Evolutionary conservation across 208 protist genomes (phyloP), one percentile per base, ranked within the genome.

Genomic region (Trichomonas vaginalis): DNA sequence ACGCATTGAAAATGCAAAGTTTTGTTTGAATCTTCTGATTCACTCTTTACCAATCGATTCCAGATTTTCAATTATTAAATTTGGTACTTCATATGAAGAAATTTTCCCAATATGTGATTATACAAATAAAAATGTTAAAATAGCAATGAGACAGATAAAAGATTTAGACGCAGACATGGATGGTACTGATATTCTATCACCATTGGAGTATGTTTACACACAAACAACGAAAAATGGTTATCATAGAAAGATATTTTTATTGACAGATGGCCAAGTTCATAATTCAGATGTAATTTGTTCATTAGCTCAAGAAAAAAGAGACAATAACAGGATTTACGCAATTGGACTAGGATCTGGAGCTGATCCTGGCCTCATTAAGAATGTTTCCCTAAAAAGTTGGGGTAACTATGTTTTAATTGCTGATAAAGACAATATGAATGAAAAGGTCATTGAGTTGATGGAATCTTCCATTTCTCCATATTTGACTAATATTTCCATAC

Each of bases 1-100:
- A n/a, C 27, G 62, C 23, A 96, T 96, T 10, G 14, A 15, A 0
- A 42, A 56, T 46, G 95, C n/a, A n/a, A n/a, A n/a, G n/a, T n/a
- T n/a, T n/a, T n/a, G n/a, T n/a, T n/a, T n/a, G n/a, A n/a, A n/a
- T 86, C 0, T 97, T 39, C 88, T 96, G 42, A 95, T 97, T 39
- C 95, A 95, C 40, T 95, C 95, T n/a, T 70, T 97, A 12, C 95
- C 96, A 35, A 46, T 90, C 23, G 51, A 79, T 35, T 96, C 39
- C 17, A 80, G 45, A 27, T 97, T 97, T 92, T 97, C 97, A 92
- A 97, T 97, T 95, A 61, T 96, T 95, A 45, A 92, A 10, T 97
- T 97, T 96, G 97, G 97, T 17, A 95, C 96, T 21, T 12, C 0
- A 35, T 87, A 95, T 86, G 23, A 48, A 0, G 39, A 35, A 37